Evolutionary conservation across 768 basidiomycete species (phyloP), one percentile per base, ranked within the genome.

Genomic region (Phaeotremella fagi): DNA sequence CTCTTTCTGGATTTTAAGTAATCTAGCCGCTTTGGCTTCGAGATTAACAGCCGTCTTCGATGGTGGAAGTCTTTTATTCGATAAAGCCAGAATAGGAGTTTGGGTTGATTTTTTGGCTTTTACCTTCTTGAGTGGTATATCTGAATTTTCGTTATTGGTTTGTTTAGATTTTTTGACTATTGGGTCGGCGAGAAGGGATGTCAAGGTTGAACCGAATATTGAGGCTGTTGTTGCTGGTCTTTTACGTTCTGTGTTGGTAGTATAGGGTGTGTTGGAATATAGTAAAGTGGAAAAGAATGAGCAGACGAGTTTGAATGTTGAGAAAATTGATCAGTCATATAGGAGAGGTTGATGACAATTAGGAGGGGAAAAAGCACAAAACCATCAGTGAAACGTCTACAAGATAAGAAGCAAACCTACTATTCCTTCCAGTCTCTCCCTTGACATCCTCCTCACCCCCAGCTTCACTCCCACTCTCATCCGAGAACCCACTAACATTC

Each of bases 221-320:
- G 61, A 59, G 6, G 72, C 69, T 26, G 72, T 70, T 6, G 75
- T 75, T 14, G 72, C 50, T 23, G 63, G 48, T 43, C 68, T 58
- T 60, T 73, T 71, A 38, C 73, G 68, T 52, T 73, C 75, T 75
- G 47, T n/a, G 1, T n/a, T n/a, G n/a, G n/a, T n/a, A n/a, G n/a
- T n/a, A n/a, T n/a, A n/a, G n/a, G n/a, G n/a, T n/a, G n/a, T n/a
- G n/a, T n/a, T n/a, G n/a, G n/a, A n/a, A n/a, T n/a, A 35, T 35
- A n/a, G n/a, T 35, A 35, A 35, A 35, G 33, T 35, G n/a, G 33
- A n/a, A 35, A 35, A 9, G 33, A 35, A 35, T n/a, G 33, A 9
- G 33, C 33, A 35, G 33, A 35, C 11, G n/a, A n/a, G n/a, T n/a
- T n/a, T n/a, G n/a, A n/a, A n/a, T n/a, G n/a, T n/a, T n/a, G n/a